These are phyloP conservation scores for Aureobasidium vineae DNA, from an alignment of 2,329 filamentous ascomycete species.

Conservation along the genomic window DNA sequence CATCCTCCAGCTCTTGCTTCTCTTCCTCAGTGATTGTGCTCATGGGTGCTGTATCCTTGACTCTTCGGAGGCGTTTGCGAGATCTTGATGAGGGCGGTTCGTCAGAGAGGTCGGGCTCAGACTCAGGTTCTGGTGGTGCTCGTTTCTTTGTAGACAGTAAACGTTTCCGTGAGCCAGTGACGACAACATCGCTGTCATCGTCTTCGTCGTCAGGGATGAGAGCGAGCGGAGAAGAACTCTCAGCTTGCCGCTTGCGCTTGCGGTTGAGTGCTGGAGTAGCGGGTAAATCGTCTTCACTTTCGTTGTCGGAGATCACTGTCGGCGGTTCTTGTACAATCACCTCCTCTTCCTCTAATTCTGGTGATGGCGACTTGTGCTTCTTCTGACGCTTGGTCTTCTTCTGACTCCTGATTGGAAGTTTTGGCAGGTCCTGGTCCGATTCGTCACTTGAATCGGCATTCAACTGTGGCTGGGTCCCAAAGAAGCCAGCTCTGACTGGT, in stretches of 20 bases:
- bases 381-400: conserved; percentile 14
- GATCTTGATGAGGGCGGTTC: conserved; percentile 13
- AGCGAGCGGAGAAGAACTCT: neutral
- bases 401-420: neutral
- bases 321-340: neutral
- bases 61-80: conserved; percentile 22
- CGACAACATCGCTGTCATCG: conserved; percentile 32
- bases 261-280: conserved; percentile 26
- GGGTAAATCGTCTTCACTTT: conserved; percentile 36
- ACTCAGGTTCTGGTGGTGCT: neutral
- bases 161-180: conserved; percentile 31
- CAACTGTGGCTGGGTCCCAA: conserved; percentile 31
- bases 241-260: conserved; percentile 26
- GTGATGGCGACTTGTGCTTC: neutral
- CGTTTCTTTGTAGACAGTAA: conserved; percentile 11
- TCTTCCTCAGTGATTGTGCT: conserved; percentile 36
- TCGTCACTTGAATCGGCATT: conserved; percentile 18
- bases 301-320: conserved; percentile 25
- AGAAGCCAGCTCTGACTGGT: conserved; percentile 33
- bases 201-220: conserved; percentile 29
- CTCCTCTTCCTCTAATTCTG: neutral
- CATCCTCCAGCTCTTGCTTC: conserved; percentile 44
- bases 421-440: conserved; percentile 2
- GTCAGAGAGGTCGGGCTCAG: conserved; percentile 1
- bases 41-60: conserved; percentile 1